Conservation (phyloP, 2,329 filamentous ascomycete species). For the Trichocomaceae sp. region DNA sequence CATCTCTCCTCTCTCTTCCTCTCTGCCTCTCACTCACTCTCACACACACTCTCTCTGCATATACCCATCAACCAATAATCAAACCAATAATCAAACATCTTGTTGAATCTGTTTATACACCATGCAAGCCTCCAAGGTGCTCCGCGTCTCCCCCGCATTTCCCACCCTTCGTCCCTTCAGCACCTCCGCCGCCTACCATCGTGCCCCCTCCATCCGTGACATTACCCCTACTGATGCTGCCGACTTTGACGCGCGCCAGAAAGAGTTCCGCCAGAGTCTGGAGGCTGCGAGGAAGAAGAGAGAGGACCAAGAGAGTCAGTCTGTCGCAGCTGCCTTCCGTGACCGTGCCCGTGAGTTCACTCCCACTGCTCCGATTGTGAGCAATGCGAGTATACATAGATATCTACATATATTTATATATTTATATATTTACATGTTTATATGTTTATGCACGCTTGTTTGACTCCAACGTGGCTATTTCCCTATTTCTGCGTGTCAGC, state of each 20-base stretch:
- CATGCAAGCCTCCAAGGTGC: conserved; percentile 44
- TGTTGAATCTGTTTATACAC: conserved; percentile 10
- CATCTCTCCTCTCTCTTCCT: neutral
- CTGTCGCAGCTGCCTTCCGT: conserved; percentile 36
- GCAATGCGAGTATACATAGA: conserved; percentile 36
- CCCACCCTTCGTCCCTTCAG: conserved; percentile 53
- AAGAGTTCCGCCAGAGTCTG: conserved; percentile 76
- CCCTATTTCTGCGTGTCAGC: conserved; percentile 33
- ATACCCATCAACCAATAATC: no score
- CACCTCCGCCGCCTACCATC: conserved; percentile 46
- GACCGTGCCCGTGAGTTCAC: conserved; percentile 32
- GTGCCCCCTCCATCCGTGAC: conserved; percentile 75
- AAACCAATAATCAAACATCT: no score
- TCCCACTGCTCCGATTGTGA: conserved; percentile 41
- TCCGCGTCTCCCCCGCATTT: conserved; percentile 41
- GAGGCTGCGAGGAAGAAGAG: conserved; percentile 68
- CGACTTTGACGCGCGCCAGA: conserved; percentile 75
- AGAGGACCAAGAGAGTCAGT: conserved; percentile 79
- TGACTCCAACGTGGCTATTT: conserved; percentile 27
- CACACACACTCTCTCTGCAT: neutral
- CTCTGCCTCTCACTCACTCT: neutral
- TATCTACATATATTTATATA: neutral
- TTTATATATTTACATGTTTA: conserved; percentile 10
- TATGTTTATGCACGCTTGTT: no score
- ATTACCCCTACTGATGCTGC: conserved; percentile 66